phyloP scores from a whole-genome alignment of 352 stramenopile genomes.

The Globisporangium takayamanum region DNA sequence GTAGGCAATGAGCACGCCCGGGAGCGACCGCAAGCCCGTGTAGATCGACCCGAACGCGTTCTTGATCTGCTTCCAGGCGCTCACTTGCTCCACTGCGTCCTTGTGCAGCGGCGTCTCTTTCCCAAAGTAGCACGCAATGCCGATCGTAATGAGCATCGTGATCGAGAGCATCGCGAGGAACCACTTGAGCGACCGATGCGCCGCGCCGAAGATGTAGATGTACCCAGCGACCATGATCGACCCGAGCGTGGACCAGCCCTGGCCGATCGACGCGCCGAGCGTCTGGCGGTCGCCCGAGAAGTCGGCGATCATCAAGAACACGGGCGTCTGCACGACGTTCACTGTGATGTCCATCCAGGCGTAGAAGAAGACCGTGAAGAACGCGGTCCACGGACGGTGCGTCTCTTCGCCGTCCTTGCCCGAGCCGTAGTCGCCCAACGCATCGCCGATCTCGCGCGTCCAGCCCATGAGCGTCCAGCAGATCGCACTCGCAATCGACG shows the following conservation, averaged over 20 bases:
- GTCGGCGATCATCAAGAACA: too few relatives aligned
- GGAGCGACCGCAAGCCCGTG: slow-evolving; percentile 16
- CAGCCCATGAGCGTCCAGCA: slow-evolving; percentile 24
- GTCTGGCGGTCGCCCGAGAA: slow-evolving; percentile 24
- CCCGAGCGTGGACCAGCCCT: slow-evolving; percentile 21
- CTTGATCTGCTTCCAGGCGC: slow-evolving; percentile 6
- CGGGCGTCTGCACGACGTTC: too few relatives aligned
- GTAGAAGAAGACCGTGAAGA: too few relatives aligned
- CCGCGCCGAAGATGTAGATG: slow-evolving; percentile 24
- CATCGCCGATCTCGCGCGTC: slow-evolving; percentile 15
- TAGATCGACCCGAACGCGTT: slow-evolving; percentile 18
- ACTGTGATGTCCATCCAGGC: too few relatives aligned
- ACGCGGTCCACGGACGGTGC: too few relatives aligned
- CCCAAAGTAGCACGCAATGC: slow-evolving; percentile 13
- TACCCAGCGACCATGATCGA: slow-evolving; percentile 24
- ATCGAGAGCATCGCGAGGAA: slow-evolving; percentile 28
- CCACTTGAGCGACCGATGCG: slow-evolving; percentile 16
- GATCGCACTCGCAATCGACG: slow-evolving; percentile 15
- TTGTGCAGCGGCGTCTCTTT: slow-evolving; percentile 14
- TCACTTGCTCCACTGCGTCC: not conserved
- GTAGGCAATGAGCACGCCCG: slow-evolving; percentile 13
- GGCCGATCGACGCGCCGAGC: slow-evolving; percentile 17
- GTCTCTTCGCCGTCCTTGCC: too few relatives aligned
- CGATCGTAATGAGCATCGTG: slow-evolving; percentile 14
- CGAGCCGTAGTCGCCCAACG: not conserved